Conservation (phyloP, 2,329 filamentous ascomycete species). For the Aureobasidium lini region DNA sequence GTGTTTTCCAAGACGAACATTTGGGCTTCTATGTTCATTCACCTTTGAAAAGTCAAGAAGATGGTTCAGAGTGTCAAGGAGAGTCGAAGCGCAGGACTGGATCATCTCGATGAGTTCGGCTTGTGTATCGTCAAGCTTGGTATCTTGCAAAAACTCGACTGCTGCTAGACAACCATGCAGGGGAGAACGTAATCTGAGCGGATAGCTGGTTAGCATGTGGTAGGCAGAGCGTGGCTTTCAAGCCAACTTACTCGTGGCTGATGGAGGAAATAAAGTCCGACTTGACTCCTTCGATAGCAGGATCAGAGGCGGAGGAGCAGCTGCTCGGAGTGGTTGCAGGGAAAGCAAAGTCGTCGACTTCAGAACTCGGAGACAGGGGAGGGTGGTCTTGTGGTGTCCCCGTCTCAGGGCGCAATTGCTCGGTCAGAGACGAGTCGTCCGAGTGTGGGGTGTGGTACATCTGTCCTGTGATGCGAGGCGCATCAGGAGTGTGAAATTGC, state of each 20-base stretch:
- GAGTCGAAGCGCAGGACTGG: constrained; percentile 38
- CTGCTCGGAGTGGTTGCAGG: too few relatives aligned
- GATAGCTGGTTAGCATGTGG: neutral
- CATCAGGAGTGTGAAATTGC: too few relatives aligned
- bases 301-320: constrained; percentile 23
- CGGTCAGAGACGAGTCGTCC: too few relatives aligned
- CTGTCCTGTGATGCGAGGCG: too few relatives aligned
- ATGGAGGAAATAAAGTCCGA: constrained; percentile 35
- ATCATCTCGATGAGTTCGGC: constrained; percentile 36
- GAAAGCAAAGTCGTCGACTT: too few relatives aligned
- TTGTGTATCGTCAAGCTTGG: constrained; percentile 27
- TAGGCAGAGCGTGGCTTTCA: neutral
- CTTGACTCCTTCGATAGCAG: constrained; percentile 33
- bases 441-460: too few relatives aligned
- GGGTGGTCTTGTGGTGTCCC: too few relatives aligned
- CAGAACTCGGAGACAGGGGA: too few relatives aligned
- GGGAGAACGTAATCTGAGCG: constrained; percentile 18
- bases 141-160: constrained; percentile 37
- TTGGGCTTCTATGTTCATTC: constrained; percentile 14
- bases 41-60: constrained; percentile 14
- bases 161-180: constrained; percentile 22
- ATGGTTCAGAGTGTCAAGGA: constrained; percentile 34
- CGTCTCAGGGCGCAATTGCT: too few relatives aligned
- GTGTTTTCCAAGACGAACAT: neutral
- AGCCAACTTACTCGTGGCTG: constrained; percentile 28